Evolutionary conservation across 352 stramenopile genomes (phyloP), one percentile per base, ranked within the genome.

Genomic region (Pythium phragmiticola): DNA sequence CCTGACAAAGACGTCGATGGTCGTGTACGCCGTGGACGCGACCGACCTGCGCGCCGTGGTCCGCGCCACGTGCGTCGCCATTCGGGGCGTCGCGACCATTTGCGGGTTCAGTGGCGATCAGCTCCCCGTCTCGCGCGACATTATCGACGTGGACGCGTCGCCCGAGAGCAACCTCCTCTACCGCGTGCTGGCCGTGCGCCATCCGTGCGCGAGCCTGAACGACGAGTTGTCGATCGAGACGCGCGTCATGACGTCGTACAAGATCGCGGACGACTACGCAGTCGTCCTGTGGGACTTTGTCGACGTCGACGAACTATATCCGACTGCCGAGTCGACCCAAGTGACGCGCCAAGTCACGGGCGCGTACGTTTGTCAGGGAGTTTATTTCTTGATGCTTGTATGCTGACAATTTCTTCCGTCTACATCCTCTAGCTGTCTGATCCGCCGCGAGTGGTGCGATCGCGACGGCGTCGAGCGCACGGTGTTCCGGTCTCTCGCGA

Each of bases 21-120:
- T 57, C 13, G 62, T 76, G 49, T 46, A 46, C 41, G 17, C 41
- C 16, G 41, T 46, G 7, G 41, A 46, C 17, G 17, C 41, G 13
- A 46, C 45, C 13, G 19, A 68, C 60, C 3, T 74, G 21, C 9
- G 49, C 49, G 49, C 28, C 7, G 30, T 55, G 12, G 26, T 76
- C 34, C 34, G 59, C 5, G 66, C 63, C 28, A 62, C 63, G n/a
- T 73, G 58, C 14, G 65, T 60, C 3, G 54, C 65, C 5, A 66
- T 77, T 23, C 16, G 74, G 4, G 65, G 21, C n/a, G 64, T 69
- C 28, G 67, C 54, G 21, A 48, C 56, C 0, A 61, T 64, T n/a
- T 77, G 70, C 60, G 41, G 41, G 5, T 55, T 55, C 5, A 48
- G 66, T n/a, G 59, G 73, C 51, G 54, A 70, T 16, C 49, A 8